Percentiles rank a stretch among this genome's conserved stretches.
phyloP scores from a whole-genome alignment of 768 basidiomycete genomes.

The Termitomyces sp. region DNA sequence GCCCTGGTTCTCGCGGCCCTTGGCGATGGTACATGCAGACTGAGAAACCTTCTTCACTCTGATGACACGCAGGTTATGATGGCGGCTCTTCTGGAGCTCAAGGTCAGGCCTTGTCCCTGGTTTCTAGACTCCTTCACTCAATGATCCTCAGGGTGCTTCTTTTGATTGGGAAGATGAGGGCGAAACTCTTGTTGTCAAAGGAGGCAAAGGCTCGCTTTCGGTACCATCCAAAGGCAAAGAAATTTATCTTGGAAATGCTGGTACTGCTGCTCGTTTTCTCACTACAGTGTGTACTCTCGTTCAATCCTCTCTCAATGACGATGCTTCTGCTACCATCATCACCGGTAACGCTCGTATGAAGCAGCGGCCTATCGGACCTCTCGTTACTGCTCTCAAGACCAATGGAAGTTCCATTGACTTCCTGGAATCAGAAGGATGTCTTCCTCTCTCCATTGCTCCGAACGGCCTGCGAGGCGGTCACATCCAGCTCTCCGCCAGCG shows the following conservation, averaged over 20 bases:
- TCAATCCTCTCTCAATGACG: constrained; percentile 32
- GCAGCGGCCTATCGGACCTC: constrained; percentile 92
- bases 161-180: constrained; percentile 97
- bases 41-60: constrained; percentile 90
- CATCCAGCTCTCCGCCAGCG: constrained; percentile 86
- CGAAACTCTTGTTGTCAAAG: constrained; percentile 88
- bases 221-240: constrained; percentile 79
- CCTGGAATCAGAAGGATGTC: constrained; percentile 75
- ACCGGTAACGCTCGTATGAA: constrained; percentile 99
- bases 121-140: constrained; percentile 1
- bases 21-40: constrained; percentile 78
- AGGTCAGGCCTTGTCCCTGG: constrained; percentile 38
- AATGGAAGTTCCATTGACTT: constrained; percentile 81
- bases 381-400: constrained; percentile 81
- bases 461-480: constrained; percentile 76
- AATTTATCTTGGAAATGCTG: constrained; percentile 94
- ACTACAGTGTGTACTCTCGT: constrained; percentile 94
- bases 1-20: constrained; percentile 92
- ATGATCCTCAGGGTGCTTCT: constrained; percentile 62
- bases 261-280: constrained; percentile 96
- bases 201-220: constrained; percentile 75
- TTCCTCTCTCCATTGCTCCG: constrained; percentile 83
- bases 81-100: constrained; percentile 82
- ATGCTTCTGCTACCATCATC: constrained; percentile 61
- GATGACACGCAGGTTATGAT: constrained; percentile 99